These are phyloP conservation scores for Peniophora sp. DNA, from an alignment of 1,284 basidiomycete species.

Conservation along the genomic window DNA sequence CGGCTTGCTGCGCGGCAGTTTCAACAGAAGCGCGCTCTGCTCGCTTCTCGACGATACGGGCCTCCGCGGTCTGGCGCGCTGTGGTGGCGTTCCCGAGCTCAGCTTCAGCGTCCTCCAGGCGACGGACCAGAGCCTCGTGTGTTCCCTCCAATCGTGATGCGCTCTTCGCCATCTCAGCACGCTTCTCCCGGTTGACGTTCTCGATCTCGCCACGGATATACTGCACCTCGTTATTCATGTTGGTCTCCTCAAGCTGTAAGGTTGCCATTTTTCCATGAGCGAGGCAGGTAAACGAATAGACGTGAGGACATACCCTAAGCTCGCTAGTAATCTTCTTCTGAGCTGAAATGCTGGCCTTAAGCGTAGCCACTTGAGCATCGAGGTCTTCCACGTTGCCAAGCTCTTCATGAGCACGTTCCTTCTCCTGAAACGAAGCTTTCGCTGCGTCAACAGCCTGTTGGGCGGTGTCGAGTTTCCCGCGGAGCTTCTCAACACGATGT, in stretches of 20 bases:
- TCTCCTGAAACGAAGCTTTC: constrained; percentile 36
- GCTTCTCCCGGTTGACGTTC: constrained; percentile 33
- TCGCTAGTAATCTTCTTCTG: constrained; percentile 38
- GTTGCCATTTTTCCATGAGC: constrained; percentile 1
- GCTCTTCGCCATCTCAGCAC: constrained; percentile 43
- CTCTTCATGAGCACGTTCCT: constrained; percentile 38
- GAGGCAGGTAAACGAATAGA: neutral
- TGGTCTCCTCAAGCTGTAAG: too few species aligned
- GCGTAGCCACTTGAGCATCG: constrained; percentile 28
- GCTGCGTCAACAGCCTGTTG: constrained; percentile 32
- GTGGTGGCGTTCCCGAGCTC: constrained; percentile 15
- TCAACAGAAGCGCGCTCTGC: constrained; percentile 20
- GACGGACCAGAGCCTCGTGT: constrained; percentile 45
- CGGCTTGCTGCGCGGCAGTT: constrained; percentile 15
- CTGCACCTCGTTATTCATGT: constrained; percentile 27
- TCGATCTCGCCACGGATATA: constrained; percentile 41
- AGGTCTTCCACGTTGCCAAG: constrained; percentile 51
- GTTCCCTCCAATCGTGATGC: constrained; percentile 52
- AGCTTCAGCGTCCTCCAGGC: constrained; percentile 36
- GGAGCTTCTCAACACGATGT: constrained; percentile 42
- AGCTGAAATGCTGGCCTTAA: constrained; percentile 35
- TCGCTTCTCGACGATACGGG: constrained; percentile 17
- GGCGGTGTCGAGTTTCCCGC: constrained; percentile 34
- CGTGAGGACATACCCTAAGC: constrained; percentile 30
- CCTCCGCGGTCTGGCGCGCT: constrained; percentile 26